These are phyloP conservation scores for Talaromyces sp. DNA, from an alignment of 2,329 filamentous ascomycete genomes.

Conservation along the genomic window DNA sequence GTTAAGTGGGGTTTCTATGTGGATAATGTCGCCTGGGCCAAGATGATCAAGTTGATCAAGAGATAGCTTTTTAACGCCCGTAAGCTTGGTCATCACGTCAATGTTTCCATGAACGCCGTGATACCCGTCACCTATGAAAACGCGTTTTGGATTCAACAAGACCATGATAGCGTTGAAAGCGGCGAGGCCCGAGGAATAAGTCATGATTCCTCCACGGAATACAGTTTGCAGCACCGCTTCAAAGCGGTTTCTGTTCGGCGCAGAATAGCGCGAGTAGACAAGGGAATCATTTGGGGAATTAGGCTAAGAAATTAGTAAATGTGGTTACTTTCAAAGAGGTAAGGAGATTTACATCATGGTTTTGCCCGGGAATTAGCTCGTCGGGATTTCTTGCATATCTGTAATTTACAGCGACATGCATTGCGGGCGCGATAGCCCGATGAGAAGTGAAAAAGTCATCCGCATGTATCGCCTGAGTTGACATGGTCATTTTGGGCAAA, in stretches of 20 bases:
- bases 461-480: constrained; percentile 14
- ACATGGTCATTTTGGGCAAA: constrained; percentile 9
- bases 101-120: constrained; percentile 91
- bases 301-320: constrained; percentile 4
- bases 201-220: constrained; percentile 36
- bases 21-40: constrained; percentile 69
- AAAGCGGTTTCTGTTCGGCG: constrained; percentile 10
- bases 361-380: constrained; percentile 12
- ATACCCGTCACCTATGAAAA: constrained; percentile 83
- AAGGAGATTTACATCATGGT: constrained; percentile 8
- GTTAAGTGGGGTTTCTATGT: constrained; percentile 90
- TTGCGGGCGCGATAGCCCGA: constrained; percentile 15
- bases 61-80: constrained; percentile 69
- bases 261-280: constrained; percentile 15
- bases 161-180: constrained; percentile 86
- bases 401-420: constrained; percentile 18
- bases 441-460: constrained; percentile 17
- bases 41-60: constrained; percentile 69
- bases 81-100: constrained; percentile 70
- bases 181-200: constrained; percentile 80
- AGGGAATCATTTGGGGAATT: constrained; percentile 11
- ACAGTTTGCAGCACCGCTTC: constrained; percentile 10
- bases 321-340: neutral
- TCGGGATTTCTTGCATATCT: constrained; percentile 13
- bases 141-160: constrained; percentile 74